Conservation (phyloP, 495 filamentous ascomycete genomes). For the Penicillium canariense region DNA sequence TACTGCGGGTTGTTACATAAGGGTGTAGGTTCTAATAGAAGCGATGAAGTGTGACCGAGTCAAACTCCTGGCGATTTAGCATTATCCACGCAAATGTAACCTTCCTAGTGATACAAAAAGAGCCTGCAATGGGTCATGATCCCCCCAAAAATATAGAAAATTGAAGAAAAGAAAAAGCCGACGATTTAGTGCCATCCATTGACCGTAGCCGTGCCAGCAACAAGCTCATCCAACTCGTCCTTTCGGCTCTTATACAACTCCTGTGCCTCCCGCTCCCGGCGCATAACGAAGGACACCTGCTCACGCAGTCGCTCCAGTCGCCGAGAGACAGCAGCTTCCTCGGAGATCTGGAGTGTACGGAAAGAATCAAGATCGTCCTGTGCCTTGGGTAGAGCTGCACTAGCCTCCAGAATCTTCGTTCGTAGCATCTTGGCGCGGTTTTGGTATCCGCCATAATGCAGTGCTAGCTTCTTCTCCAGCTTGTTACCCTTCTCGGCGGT, state of each 20-base stretch:
- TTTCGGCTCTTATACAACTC: conserved; percentile 73
- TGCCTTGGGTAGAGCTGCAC: conserved; percentile 71
- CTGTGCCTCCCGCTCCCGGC: conserved; percentile 85
- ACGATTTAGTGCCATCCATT: conserved; percentile 48
- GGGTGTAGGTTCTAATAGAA: not conserved
- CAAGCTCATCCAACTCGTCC: conserved; percentile 72
- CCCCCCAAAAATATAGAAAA: not conserved
- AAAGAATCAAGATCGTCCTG: conserved; percentile 71
- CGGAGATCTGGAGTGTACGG: conserved; percentile 69
- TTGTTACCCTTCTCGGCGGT: conserved; percentile 79
- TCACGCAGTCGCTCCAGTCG: conserved; percentile 73
- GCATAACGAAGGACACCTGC: conserved; percentile 81
- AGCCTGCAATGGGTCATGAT: conserved; percentile 19
- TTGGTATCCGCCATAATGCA: conserved; percentile 88
- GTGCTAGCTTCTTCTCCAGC: conserved; percentile 86
- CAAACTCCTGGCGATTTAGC: conserved; percentile 12
- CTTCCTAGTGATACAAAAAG: conserved; percentile 26
- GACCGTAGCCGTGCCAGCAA: conserved; percentile 35
- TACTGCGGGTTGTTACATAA: too few species aligned
- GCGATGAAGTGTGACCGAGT: not conserved
- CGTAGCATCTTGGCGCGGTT: conserved; percentile 78
- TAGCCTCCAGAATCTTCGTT: conserved; percentile 76
- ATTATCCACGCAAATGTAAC: conserved; percentile 19
- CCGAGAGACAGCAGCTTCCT: conserved; percentile 69
- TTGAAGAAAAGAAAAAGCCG: not conserved